These are phyloP conservation scores for Marasmius sp. DNA, from an alignment of 1,284 basidiomycete species.

Conservation along the genomic window DNA sequence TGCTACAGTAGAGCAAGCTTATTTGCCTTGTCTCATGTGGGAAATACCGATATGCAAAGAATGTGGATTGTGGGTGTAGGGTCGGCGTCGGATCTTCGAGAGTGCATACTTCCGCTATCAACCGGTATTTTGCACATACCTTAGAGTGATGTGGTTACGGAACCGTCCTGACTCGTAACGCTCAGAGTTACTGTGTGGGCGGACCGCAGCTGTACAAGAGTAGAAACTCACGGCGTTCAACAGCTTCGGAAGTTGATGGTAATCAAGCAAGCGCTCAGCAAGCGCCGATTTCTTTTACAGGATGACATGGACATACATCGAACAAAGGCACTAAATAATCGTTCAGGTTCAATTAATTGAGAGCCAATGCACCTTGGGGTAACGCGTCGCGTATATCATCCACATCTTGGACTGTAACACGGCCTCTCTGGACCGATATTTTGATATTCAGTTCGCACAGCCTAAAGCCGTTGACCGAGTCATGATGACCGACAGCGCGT, in stretches of 20 bases:
- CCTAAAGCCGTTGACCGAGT: neutral
- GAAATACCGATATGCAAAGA: too few relatives aligned
- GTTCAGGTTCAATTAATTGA: neutral
- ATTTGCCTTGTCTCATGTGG: too few relatives aligned
- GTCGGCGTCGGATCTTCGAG: too few relatives aligned
- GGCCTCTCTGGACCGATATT: neutral
- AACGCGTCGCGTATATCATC: neutral
- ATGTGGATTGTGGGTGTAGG: too few relatives aligned
- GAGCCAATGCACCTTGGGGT: neutral
- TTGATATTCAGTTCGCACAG: neutral
- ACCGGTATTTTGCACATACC: neutral
- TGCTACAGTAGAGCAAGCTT: too few relatives aligned
- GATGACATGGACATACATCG: neutral
- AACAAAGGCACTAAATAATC: neutral
- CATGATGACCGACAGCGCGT: constrained; percentile 3
- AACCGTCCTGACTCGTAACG: neutral
- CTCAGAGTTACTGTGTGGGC: neutral
- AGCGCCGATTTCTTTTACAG: neutral
- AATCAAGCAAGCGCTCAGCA: neutral
- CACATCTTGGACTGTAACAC: neutral
- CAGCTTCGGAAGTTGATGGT: neutral
- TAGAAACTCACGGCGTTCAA: neutral
- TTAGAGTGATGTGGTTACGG: neutral
- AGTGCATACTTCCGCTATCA: too few relatives aligned
- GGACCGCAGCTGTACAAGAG: neutral